These are phyloP conservation scores for Bryoglossum gracile DNA, from an alignment of 495 filamentous ascomycete species.

Conservation along the genomic window DNA sequence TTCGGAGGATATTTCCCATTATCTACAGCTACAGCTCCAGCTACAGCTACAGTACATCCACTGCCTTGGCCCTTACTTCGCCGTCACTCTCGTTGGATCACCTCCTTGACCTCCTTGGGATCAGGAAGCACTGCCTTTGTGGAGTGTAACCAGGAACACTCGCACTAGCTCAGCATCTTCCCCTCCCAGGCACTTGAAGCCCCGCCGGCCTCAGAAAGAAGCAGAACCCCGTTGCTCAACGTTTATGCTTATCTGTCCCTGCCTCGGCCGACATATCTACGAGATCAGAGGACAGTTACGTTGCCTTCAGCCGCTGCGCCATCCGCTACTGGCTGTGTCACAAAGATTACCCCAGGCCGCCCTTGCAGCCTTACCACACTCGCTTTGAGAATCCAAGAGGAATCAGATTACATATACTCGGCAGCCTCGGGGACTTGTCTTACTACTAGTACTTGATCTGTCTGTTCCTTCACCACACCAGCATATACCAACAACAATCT, in stretches of 20 bases:
- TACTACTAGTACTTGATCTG: conserved; percentile 15
- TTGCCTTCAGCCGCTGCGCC: conserved; percentile 20
- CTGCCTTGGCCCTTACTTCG: conserved; percentile 5
- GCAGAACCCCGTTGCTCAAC: background rate
- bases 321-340: conserved; percentile 10
- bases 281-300: conserved; percentile 17
- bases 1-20: conserved; percentile 15
- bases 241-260: conserved; percentile 17
- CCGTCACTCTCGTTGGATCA: background rate
- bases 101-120: background rate
- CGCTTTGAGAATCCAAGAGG: conserved; percentile 19
- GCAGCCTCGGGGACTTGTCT: conserved; percentile 16
- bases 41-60: too few species aligned
- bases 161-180: too few species aligned
- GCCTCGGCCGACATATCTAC: background rate
- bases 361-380: conserved; percentile 25
- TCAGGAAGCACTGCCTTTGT: background rate
- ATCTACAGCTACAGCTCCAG: too few species aligned
- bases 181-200: too few species aligned
- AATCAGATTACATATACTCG: conserved; percentile 23
- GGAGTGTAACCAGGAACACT: too few species aligned
- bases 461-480: conserved; percentile 9
- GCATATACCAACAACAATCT: background rate
- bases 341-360: conserved; percentile 6
- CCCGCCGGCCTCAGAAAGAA: too few species aligned